These are phyloP conservation scores for Phyllosticta ampelicida DNA, from an alignment of 2,329 filamentous ascomycete species.

Conservation along the genomic window DNA sequence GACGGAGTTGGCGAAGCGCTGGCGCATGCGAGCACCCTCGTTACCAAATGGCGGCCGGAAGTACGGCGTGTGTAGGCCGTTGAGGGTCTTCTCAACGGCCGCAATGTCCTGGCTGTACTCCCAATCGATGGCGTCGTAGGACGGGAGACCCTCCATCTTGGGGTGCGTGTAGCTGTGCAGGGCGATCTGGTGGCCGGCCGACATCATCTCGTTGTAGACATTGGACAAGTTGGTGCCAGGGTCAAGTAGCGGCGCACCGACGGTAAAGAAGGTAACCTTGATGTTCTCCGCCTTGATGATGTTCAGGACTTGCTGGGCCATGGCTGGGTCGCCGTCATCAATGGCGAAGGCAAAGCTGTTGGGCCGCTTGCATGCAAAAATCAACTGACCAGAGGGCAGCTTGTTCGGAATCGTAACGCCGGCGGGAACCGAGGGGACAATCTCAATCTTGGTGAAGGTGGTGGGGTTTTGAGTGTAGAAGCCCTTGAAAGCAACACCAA, in stretches of 20 bases:
- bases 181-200: conserved; percentile 55
- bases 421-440: conserved; percentile 45
- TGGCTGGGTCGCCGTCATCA: conserved; percentile 53
- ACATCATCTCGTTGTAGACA: conserved; percentile 53
- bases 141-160: conserved; percentile 49
- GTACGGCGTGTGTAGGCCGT: conserved; percentile 36
- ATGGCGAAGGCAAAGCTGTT: conserved; percentile 65
- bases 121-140: conserved; percentile 47
- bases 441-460: conserved; percentile 49
- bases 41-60: conserved; percentile 62
- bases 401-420: conserved; percentile 47
- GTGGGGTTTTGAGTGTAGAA: conserved; percentile 46
- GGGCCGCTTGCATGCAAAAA: conserved; percentile 54
- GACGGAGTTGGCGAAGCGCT: conserved; percentile 43
- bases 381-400: conserved; percentile 48
- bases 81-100: conserved; percentile 32
- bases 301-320: conserved; percentile 50
- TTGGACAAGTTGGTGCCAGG: conserved; percentile 48
- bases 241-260: conserved; percentile 52
- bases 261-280: conserved; percentile 61
- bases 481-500: conserved; percentile 53
- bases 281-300: conserved; percentile 52
- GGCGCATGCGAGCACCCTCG: conserved; percentile 55
- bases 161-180: conserved; percentile 60
- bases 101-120: conserved; percentile 49